Evolutionary conservation across 768 basidiomycete genomes (phyloP).

Genomic region (Trametes cingulata): DNA sequence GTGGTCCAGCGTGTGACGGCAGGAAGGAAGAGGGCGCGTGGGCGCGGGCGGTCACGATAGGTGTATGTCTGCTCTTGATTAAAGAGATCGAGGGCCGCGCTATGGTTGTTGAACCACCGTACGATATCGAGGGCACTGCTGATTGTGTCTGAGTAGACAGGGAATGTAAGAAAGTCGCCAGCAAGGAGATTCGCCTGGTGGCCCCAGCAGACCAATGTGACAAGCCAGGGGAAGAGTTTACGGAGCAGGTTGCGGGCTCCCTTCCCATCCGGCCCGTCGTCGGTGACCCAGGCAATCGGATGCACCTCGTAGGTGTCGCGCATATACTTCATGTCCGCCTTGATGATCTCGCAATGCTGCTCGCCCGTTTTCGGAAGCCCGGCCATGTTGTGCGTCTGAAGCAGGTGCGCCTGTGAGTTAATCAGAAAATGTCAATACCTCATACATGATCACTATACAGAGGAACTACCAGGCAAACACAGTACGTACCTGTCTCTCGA

Average conservation of each 20-base stretch:
- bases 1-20: constrained; percentile 22
- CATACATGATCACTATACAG: too few relatives aligned
- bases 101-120: constrained; percentile 35
- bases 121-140: constrained; percentile 22
- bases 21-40: constrained; percentile 16
- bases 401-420: background rate
- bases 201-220: constrained; percentile 23
- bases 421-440: background rate
- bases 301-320: constrained; percentile 3
- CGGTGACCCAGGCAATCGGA: constrained; percentile 8
- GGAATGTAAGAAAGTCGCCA: constrained; percentile 26
- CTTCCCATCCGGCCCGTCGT: constrained; percentile 24
- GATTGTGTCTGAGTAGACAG: background rate
- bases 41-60: background rate
- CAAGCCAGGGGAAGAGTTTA: background rate
- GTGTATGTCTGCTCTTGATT: constrained; percentile 12
- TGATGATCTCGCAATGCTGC: constrained; percentile 3
- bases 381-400: constrained; percentile 16
- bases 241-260: constrained; percentile 5
- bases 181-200: constrained; percentile 33
- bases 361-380: constrained; percentile 17
- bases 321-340: constrained; percentile 14
- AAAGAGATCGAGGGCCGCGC: constrained; percentile 22
- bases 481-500: constrained; percentile 12
- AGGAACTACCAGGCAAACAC: too few relatives aligned